phyloP scores from a whole-genome alignment of 176 grass and related monocot genomes.

The Phragmites australis region DNA sequence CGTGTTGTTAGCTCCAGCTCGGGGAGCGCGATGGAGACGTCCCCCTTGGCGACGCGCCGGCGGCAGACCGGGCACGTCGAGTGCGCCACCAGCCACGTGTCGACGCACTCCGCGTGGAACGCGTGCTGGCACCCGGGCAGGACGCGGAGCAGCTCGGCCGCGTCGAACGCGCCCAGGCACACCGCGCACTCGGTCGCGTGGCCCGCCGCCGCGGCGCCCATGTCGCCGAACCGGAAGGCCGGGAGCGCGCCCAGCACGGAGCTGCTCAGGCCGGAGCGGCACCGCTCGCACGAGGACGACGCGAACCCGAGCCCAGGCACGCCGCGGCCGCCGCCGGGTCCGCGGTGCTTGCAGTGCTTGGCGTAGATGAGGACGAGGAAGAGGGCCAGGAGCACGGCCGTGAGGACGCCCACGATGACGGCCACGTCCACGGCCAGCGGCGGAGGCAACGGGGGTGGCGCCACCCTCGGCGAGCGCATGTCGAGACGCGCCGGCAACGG shows the following conservation, averaged over 20 bases:
- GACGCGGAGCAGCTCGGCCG: slow-evolving; percentile 50
- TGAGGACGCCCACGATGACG: slow-evolving; percentile 33
- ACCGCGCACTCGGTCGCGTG: slow-evolving; percentile 44
- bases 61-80: slow-evolving; percentile 54
- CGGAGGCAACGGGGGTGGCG: background rate
- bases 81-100: slow-evolving; percentile 44
- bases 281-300: slow-evolving; percentile 21
- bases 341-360: slow-evolving; percentile 45
- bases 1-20: background rate
- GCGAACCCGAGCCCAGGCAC: background rate
- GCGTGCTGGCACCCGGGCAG: slow-evolving; percentile 47
- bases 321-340: background rate
- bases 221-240: slow-evolving; percentile 27
- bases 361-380: slow-evolving; percentile 57
- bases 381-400: slow-evolving; percentile 28
- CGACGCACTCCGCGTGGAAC: slow-evolving; percentile 58
- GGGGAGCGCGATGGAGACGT: background rate
- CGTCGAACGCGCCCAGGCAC: slow-evolving; percentile 44
- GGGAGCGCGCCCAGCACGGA: slow-evolving; percentile 35
- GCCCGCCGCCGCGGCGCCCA: background rate
- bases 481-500: background rate
- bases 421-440: slow-evolving; percentile 9
- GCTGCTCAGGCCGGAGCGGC: slow-evolving; percentile 31
- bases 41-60: slow-evolving; percentile 19
- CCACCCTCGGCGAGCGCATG: background rate